A percentile compares a stretch with the other conserved stretches of the same genome.
Evolutionary conservation across 2,329 filamentous ascomycete genomes (phyloP).

Genomic region (Ceratocystis harringtonii): DNA sequence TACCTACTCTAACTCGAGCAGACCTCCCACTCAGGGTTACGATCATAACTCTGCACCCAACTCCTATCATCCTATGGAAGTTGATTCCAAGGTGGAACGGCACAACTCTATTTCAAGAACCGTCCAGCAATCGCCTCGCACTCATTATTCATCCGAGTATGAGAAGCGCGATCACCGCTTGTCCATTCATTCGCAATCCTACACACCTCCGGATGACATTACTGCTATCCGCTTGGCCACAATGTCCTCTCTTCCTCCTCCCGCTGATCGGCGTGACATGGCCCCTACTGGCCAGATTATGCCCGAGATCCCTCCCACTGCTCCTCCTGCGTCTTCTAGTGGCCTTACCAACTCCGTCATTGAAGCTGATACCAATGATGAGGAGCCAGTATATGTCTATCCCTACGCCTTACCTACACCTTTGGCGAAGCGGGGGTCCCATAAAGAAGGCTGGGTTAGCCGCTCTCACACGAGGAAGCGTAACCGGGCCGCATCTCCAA

Average conservation of each 20-base stretch:
- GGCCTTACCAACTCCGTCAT: conserved; percentile 1
- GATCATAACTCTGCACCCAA: conserved; percentile 11
- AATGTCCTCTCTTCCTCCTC: background rate
- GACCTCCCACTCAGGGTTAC: conserved; percentile 4
- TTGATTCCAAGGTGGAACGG: conserved; percentile 11
- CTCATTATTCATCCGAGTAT: conserved; percentile 6
- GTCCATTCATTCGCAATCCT: background rate
- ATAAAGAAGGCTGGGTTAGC: background rate
- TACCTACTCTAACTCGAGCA: conserved; percentile 3
- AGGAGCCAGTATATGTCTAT: background rate
- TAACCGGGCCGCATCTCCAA: conserved; percentile 6
- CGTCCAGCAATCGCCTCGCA: conserved; percentile 7
- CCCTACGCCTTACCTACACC: background rate
- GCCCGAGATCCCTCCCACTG: conserved; percentile 10
- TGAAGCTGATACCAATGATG: conserved; percentile 6
- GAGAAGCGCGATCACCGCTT: conserved; percentile 4
- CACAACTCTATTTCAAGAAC: conserved; percentile 4
- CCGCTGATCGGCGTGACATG: conserved; percentile 1
- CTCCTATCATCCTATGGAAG: conserved; percentile 3
- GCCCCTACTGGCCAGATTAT: background rate
- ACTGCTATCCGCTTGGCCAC: background rate
- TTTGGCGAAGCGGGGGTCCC: background rate
- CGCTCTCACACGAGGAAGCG: conserved; percentile 1
- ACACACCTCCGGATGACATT: background rate
- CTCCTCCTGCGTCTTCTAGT: background rate